phyloP scores from a whole-genome alignment of 2,329 filamentous ascomycete genomes.

The Fusarium aywerte region DNA sequence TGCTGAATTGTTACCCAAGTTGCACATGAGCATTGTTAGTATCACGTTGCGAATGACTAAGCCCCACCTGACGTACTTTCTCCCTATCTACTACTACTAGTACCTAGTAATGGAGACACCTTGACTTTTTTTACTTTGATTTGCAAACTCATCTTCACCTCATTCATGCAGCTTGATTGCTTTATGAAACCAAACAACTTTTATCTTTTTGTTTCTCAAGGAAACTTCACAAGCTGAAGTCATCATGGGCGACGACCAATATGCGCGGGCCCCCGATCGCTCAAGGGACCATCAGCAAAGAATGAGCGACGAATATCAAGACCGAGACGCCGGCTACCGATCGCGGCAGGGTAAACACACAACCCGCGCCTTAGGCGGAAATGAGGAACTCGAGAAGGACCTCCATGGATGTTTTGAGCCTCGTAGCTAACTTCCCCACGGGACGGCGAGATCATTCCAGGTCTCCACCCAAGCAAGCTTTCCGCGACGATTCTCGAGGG shows the following conservation, averaged over 20 bases:
- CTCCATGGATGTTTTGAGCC: conserved; percentile 49
- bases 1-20: background rate
- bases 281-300: conserved; percentile 45
- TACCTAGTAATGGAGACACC: background rate
- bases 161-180: background rate
- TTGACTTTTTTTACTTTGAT: conserved; percentile 7
- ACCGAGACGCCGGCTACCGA: conserved; percentile 55
- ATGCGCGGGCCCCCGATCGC: conserved; percentile 48
- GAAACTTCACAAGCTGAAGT: conserved; percentile 34
- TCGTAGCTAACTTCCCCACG: conserved; percentile 59
- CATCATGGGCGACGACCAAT: conserved; percentile 59
- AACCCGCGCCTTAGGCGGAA: conserved; percentile 49
- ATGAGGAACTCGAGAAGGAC: conserved; percentile 42
- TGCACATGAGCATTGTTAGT: background rate
- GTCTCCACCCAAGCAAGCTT: conserved; percentile 56
- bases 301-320: conserved; percentile 42
- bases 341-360: conserved; percentile 63
- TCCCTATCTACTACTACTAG: background rate
- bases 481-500: conserved; percentile 51
- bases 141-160: background rate
- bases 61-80: conserved; percentile 15
- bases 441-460: conserved; percentile 57
- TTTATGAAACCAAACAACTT: background rate
- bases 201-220: background rate
- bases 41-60: conserved; percentile 25